Evolutionary conservation across 2,329 filamentous ascomycete genomes (phyloP).

Genomic region (Verticillium longisporum): DNA sequence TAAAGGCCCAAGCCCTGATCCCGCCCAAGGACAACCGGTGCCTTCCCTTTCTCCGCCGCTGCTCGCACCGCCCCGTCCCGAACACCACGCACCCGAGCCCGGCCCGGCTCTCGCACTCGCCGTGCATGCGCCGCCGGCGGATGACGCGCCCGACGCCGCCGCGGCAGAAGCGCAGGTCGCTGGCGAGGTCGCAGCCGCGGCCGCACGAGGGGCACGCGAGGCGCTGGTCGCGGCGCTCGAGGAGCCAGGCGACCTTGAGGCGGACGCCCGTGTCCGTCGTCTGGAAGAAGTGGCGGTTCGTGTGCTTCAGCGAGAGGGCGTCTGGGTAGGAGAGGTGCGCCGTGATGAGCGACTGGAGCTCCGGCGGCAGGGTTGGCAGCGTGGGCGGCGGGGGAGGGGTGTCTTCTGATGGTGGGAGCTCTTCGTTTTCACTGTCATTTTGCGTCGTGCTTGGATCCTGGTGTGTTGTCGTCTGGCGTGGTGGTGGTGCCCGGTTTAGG

Average conservation of each 20-base stretch:
- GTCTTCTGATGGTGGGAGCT: too few relatives aligned
- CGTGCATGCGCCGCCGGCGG: slow-evolving; percentile 51
- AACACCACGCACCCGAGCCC: slow-evolving; percentile 50
- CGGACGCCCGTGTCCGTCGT: slow-evolving; percentile 59
- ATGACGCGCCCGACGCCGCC: slow-evolving; percentile 53
- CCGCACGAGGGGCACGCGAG: slow-evolving; percentile 58
- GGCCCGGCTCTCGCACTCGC: slow-evolving; percentile 53
- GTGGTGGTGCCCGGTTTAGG: background rate
- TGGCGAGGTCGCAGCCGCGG: slow-evolving; percentile 52
- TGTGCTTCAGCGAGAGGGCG: slow-evolving; percentile 63
- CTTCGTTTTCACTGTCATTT: background rate
- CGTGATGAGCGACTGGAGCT: slow-evolving; percentile 60
- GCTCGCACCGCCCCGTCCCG: slow-evolving; percentile 39
- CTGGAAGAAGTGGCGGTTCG: slow-evolving; percentile 54
- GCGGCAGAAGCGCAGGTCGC: slow-evolving; percentile 52
- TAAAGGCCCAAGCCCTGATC: background rate
- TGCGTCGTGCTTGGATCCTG: background rate
- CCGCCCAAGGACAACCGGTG: background rate
- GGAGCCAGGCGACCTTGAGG: slow-evolving; percentile 63
- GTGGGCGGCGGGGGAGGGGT: slow-evolving; percentile 7
- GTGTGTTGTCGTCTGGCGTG: background rate
- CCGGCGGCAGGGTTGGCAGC: slow-evolving; percentile 52
- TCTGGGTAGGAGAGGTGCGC: slow-evolving; percentile 61
- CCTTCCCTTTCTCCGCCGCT: slow-evolving; percentile 13
- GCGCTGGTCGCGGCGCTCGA: slow-evolving; percentile 55